phyloP scores from a whole-genome alignment of 768 basidiomycete genomes.

The Lactifluus echinatus region DNA sequence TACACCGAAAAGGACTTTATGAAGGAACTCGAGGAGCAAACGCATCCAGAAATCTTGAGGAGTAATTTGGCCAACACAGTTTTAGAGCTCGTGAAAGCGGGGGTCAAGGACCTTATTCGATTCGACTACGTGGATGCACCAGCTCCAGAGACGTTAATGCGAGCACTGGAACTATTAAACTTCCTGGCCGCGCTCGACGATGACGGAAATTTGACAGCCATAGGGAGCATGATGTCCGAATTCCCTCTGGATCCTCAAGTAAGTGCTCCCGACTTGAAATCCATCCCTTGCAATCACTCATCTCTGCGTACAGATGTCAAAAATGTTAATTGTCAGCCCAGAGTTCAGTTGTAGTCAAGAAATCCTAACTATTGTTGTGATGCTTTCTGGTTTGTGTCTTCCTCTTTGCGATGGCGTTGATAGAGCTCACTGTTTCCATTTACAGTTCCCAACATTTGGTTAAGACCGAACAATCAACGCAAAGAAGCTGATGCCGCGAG shows the following conservation, averaged over 20 bases:
- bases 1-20: conserved; percentile 98
- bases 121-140: conserved; percentile 92
- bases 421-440: neutral
- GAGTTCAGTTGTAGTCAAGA: conserved; percentile 97
- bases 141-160: conserved; percentile 94
- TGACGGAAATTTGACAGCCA: conserved; percentile 79
- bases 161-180: conserved; percentile 89
- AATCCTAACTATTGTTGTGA: conserved; percentile 88
- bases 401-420: neutral
- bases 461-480: conserved; percentile 79
- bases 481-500: conserved; percentile 93
- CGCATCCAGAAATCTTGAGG: conserved; percentile 90
- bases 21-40: conserved; percentile 92
- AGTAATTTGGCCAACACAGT: conserved; percentile 93
- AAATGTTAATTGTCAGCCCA: conserved; percentile 89
- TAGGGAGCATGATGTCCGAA: conserved; percentile 92
- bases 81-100: conserved; percentile 88
- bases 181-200: conserved; percentile 90
- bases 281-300: neutral
- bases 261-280: neutral
- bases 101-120: conserved; percentile 83
- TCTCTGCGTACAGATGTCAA: conserved; percentile 52
- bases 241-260: conserved; percentile 99
- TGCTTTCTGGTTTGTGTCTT: conserved; percentile 74
- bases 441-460: conserved; percentile 86